Evolutionary conservation across 169 alveolate genomes (phyloP).

Genomic region (Sarcocystis neurona): DNA sequence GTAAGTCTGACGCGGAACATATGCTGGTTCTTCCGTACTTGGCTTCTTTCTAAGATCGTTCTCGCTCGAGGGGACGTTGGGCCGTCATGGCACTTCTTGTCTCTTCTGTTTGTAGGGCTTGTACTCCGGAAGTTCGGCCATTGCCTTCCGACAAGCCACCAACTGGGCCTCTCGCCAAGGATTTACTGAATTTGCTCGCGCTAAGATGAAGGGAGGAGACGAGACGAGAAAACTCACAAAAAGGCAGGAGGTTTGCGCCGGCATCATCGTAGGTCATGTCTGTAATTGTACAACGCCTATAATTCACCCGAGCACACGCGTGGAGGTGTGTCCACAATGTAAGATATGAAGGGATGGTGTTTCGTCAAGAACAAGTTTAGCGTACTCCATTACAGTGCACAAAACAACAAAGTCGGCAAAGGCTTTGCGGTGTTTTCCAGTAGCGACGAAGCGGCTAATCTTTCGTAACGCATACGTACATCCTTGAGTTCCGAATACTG

Average conservation of each 20-base stretch:
- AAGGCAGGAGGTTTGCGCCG: constrained; percentile 47
- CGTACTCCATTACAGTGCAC: too few relatives aligned
- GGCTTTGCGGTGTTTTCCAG: too few relatives aligned
- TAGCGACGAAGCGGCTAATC: too few relatives aligned
- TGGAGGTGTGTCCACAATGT: not conserved
- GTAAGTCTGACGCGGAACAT: too few relatives aligned
- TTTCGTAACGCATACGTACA: too few relatives aligned
- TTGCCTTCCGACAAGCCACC: constrained; percentile 78
- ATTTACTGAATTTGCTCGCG: constrained; percentile 72
- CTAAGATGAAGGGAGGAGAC: constrained; percentile 27
- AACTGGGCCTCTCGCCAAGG: constrained; percentile 85
- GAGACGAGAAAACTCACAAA: constrained; percentile 44
- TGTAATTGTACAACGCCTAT: not conserved
- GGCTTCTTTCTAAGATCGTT: too few relatives aligned
- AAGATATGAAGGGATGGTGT: not conserved
- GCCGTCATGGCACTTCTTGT: not conserved
- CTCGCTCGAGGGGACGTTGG: not conserved
- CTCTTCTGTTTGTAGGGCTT: constrained; percentile 59
- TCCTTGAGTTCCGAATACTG: too few relatives aligned
- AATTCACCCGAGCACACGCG: not conserved
- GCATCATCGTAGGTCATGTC: constrained; percentile 35
- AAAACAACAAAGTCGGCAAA: too few relatives aligned
- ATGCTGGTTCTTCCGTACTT: too few relatives aligned
- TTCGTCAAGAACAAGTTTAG: not conserved
- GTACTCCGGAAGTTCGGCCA: constrained; percentile 77